Percentiles rank a stretch among this genome's conserved stretches.
Conservation (phyloP, 768 basidiomycete genomes). For the Auricularia cornea region DNA sequence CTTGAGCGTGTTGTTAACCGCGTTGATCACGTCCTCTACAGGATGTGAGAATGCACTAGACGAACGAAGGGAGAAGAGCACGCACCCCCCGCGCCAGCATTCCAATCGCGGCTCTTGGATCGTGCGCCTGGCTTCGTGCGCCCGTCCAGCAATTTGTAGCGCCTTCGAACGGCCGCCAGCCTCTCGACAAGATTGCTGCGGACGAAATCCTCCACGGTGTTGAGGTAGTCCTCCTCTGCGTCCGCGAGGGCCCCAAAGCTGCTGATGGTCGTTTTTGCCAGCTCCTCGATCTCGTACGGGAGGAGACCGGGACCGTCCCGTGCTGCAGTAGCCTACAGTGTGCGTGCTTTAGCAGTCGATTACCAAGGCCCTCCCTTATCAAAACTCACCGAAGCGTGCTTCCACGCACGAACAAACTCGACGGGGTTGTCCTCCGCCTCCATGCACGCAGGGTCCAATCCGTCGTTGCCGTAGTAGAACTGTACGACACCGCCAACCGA, state of each 20-base stretch:
- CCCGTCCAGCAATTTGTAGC: conserved; percentile 77
- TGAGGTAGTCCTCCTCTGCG: conserved; percentile 64
- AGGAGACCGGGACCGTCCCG: conserved; percentile 57
- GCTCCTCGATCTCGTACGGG: conserved; percentile 77
- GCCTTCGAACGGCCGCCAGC: conserved; percentile 58
- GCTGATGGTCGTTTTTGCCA: conserved; percentile 56
- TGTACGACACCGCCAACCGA: conserved; percentile 93
- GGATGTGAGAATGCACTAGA: too few relatives aligned
- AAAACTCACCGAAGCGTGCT: conserved; percentile 65
- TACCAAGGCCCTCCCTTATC: too few relatives aligned
- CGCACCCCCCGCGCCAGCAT: conserved; percentile 66
- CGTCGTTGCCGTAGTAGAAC: conserved; percentile 95
- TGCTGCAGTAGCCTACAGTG: conserved; percentile 52
- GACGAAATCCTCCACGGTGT: conserved; percentile 64
- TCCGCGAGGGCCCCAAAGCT: conserved; percentile 53
- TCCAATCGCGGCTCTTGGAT: conserved; percentile 65
- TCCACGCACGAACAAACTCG: conserved; percentile 82
- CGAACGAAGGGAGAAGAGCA: background rate
- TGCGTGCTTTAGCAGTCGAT: too few relatives aligned
- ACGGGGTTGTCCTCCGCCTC: conserved; percentile 94
- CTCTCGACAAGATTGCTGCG: conserved; percentile 52
- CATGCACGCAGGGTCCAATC: conserved; percentile 90
- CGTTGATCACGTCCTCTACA: conserved; percentile 50
- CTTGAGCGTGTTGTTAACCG: conserved; percentile 80
- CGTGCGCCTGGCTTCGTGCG: conserved; percentile 59